Conservation (phyloP, 176 grass and related monocot species). For the Thalia dealbata region DNA sequence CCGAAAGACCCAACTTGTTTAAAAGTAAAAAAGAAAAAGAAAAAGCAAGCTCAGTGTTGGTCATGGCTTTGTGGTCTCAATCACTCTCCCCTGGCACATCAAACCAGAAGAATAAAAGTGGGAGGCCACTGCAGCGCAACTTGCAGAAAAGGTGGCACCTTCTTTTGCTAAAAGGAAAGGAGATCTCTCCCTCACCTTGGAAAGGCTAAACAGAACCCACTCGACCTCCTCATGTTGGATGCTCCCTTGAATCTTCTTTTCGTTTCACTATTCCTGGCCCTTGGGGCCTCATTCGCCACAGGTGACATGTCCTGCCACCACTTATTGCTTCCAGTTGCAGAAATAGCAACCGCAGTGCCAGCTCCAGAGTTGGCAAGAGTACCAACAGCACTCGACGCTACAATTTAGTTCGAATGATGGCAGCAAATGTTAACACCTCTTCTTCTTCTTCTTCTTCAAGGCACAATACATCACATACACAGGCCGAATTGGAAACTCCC, state of each 20-base stretch:
- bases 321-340: neutral
- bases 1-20: neutral
- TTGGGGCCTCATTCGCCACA: neutral
- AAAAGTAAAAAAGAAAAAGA: neutral
- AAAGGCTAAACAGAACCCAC: neutral
- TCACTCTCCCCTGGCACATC: neutral
- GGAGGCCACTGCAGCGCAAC: neutral
- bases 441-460: too few species aligned
- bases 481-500: too few species aligned
- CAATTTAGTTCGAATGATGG: too few species aligned
- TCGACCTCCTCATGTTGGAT: neutral
- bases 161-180: neutral
- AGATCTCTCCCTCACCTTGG: neutral
- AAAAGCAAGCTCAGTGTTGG: neutral
- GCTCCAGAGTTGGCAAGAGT: neutral
- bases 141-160: neutral
- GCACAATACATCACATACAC: too few species aligned
- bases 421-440: too few species aligned
- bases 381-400: too few species aligned
- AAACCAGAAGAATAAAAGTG: neutral
- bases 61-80: neutral
- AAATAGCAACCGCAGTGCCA: neutral
- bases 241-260: conserved; percentile 3
- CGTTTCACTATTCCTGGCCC: neutral
- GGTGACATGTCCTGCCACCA: neutral